Evolutionary conservation across 2,329 filamentous ascomycete species (phyloP).

Genomic region (Thelonectria discophora): DNA sequence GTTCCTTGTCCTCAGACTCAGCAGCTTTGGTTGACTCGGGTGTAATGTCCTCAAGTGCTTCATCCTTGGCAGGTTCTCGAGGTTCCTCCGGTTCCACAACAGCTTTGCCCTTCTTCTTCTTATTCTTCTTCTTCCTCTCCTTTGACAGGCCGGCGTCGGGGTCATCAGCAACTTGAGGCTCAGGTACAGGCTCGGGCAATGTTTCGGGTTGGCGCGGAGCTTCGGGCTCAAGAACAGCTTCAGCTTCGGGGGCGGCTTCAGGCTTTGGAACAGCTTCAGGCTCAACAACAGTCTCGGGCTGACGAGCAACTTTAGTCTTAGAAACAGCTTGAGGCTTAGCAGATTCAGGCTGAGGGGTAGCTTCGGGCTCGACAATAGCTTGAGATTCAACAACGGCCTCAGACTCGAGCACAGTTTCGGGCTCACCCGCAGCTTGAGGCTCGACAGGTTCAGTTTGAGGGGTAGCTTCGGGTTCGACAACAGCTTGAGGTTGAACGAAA

Average conservation of each 20-base stretch:
- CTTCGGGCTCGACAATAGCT: not conserved
- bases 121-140: conserved; percentile 33
- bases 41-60: conserved; percentile 1
- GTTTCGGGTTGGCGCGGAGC: not conserved
- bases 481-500: not conserved
- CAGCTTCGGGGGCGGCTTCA: not conserved
- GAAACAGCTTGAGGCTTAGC: not conserved
- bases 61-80: not conserved
- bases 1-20: not conserved
- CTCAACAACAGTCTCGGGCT: not conserved
- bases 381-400: not conserved
- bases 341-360: not conserved
- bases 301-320: conserved; percentile 1
- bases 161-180: not conserved
- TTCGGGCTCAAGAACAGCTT: not conserved
- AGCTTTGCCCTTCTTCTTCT: conserved; percentile 24
- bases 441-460: not conserved
- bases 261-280: not conserved
- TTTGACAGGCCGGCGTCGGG: conserved; percentile 27
- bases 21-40: not conserved
- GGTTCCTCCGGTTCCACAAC: not conserved
- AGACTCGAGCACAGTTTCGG: not conserved
- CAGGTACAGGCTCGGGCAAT: not conserved
- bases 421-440: not conserved
- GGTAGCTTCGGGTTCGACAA: not conserved